phyloP scores from a whole-genome alignment of 169 alveolate species.

The Plasmodium billcollinsi region DNA sequence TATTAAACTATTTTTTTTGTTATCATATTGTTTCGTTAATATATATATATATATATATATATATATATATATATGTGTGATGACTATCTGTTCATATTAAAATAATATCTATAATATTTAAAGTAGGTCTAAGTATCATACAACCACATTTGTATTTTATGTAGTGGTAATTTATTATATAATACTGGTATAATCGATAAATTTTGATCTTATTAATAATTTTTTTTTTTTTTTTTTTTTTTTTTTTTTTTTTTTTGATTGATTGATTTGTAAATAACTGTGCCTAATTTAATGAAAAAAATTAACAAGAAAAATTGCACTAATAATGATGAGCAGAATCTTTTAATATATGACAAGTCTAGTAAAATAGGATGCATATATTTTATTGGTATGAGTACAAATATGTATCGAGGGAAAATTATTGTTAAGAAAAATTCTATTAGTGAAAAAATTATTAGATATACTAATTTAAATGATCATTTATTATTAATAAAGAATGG shows the following conservation, averaged over 20 bases:
- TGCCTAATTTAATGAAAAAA: neutral
- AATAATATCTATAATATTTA: neutral
- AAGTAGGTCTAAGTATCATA: constrained; percentile 38
- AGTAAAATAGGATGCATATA: constrained; percentile 72
- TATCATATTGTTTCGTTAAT: no score
- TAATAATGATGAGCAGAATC: constrained; percentile 35
- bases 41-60: no score
- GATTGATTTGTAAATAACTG: neutral
- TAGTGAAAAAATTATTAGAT: constrained; percentile 66
- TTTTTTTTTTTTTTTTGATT: neutral
- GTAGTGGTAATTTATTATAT: neutral
- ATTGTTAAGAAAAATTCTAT: constrained; percentile 63
- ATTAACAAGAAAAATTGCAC: constrained; percentile 25
- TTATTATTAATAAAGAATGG: constrained; percentile 64
- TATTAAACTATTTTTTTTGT: no score
- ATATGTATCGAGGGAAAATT: constrained; percentile 58
- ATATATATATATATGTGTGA: no score
- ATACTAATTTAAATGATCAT: constrained; percentile 66
- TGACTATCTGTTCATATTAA: no score
- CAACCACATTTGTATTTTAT: constrained; percentile 6
- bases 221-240: constrained; percentile 2
- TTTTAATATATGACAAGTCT: constrained; percentile 60
- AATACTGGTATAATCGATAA: neutral
- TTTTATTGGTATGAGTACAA: constrained; percentile 68
- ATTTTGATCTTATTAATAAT: neutral